phyloP scores from a whole-genome alignment of 768 basidiomycete species.

The Russula abietina region DNA sequence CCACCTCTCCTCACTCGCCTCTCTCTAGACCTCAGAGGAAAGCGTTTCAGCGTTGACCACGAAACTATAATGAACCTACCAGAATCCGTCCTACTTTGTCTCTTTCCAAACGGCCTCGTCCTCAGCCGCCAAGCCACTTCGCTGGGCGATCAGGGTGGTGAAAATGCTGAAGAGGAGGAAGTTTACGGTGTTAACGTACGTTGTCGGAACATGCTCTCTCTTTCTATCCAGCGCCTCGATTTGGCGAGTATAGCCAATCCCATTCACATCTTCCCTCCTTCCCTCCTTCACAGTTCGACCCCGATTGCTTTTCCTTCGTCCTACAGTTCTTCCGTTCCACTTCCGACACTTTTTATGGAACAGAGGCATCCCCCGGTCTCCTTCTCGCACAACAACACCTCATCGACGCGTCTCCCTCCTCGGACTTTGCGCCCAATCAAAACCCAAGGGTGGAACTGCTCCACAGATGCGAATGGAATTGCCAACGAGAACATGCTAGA shows the following conservation, averaged over 20 bases:
- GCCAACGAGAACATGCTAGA: constrained; percentile 73
- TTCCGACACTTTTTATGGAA: constrained; percentile 89
- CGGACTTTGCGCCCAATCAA: constrained; percentile 59
- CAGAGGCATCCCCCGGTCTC: constrained; percentile 61
- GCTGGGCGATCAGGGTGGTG: constrained; percentile 67
- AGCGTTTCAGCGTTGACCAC: constrained; percentile 88
- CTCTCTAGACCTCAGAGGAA: constrained; percentile 86
- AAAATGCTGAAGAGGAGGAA: constrained; percentile 78
- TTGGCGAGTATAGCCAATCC: constrained; percentile 15
- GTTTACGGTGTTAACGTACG: constrained; percentile 95
- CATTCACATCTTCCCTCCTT: constrained; percentile 19
- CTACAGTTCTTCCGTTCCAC: constrained; percentile 87
- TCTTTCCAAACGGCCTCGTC: constrained; percentile 96
- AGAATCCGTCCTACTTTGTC: constrained; percentile 93
- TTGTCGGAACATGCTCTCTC: constrained; percentile 27
- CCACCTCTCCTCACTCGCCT: constrained; percentile 85
- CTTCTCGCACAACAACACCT: constrained; percentile 76
- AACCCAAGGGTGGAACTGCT: constrained; percentile 64
- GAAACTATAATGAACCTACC: constrained; percentile 98
- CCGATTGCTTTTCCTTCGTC: constrained; percentile 92
- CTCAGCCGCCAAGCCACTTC: constrained; percentile 80
- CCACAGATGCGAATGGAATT: constrained; percentile 71
- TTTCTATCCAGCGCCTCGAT: constrained; percentile 18
- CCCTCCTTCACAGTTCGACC: constrained; percentile 78
- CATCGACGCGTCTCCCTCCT: constrained; percentile 52